Evolutionary conservation across 169 alveolate species (phyloP).

Genomic region (Eimeria acervulina): DNA sequence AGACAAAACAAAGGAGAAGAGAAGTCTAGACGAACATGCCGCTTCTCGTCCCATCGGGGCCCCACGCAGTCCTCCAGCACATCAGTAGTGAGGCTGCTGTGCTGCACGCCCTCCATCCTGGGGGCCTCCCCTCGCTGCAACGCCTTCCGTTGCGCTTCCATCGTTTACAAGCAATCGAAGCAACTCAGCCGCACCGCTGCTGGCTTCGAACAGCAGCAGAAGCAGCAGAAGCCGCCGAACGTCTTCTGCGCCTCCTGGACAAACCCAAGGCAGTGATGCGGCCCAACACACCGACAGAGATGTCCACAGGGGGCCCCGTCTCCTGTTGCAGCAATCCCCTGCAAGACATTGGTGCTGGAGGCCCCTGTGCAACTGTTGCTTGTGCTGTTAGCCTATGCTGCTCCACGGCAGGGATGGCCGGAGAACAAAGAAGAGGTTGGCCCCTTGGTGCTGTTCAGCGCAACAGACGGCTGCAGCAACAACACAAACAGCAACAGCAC

Average conservation of each 20-base stretch:
- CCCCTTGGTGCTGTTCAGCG: background rate
- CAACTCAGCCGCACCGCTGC: too few species aligned
- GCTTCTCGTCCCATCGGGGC: conserved; percentile 64
- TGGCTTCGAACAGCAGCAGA: too few species aligned
- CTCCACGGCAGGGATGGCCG: too few species aligned
- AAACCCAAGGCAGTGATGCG: background rate
- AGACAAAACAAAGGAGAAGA: conserved; percentile 47
- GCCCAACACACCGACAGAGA: background rate
- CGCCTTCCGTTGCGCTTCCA: background rate
- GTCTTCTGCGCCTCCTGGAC: background rate
- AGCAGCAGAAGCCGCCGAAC: too few species aligned
- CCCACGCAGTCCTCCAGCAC: conserved; percentile 64
- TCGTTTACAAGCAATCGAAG: background rate
- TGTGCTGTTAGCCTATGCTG: too few species aligned
- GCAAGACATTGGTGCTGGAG: background rate
- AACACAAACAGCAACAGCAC: background rate
- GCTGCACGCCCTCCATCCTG: background rate
- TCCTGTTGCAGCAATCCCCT: background rate
- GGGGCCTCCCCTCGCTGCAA: background rate
- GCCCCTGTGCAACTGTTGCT: too few species aligned
- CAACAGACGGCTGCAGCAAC: background rate
- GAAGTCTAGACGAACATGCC: conserved; percentile 57
- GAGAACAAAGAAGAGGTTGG: too few species aligned
- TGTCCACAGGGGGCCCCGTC: background rate
- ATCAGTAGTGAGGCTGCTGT: background rate